phyloP scores from a whole-genome alignment of 139 green algal species.

The Coccomyxa sp. region DNA sequence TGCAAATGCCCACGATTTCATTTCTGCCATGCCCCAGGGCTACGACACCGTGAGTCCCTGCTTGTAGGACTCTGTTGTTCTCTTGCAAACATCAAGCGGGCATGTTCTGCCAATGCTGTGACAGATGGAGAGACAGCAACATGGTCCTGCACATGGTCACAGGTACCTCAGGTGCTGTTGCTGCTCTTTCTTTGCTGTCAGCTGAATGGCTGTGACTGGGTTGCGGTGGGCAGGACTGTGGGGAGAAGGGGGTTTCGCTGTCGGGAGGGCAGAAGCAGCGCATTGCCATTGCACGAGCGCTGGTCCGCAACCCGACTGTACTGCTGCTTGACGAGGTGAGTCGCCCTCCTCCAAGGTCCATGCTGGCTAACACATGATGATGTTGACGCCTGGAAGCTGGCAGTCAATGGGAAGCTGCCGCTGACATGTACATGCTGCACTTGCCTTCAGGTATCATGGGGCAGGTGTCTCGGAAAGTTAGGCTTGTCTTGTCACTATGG shows the following conservation, averaged over 20 bases:
- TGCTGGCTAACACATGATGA: background rate
- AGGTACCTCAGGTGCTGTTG: background rate
- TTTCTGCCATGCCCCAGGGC: slow-evolving; percentile 60
- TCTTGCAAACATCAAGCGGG: background rate
- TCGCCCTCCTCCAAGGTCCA: background rate
- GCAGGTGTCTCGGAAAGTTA: no score
- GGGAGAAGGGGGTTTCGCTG: slow-evolving; percentile 75
- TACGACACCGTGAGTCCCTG: slow-evolving; percentile 45
- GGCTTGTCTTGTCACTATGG: background rate
- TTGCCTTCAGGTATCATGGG: no score
- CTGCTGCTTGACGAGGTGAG: slow-evolving; percentile 88
- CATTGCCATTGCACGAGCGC: slow-evolving; percentile 87
- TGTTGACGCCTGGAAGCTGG: background rate
- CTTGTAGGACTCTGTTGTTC: background rate
- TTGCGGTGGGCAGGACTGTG: slow-evolving; percentile 43
- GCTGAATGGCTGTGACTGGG: background rate
- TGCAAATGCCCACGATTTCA: slow-evolving; percentile 80
- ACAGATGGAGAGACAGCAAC: background rate
- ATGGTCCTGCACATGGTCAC: background rate
- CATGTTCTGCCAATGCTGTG: background rate
- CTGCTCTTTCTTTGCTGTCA: background rate
- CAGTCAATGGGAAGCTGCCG: background rate
- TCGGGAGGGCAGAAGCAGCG: slow-evolving; percentile 85
- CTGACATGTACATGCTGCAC: background rate
- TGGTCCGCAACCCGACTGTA: slow-evolving; percentile 63